These are phyloP conservation scores for Paxillus involutus DNA, from an alignment of 768 basidiomycete species.

Conservation along the genomic window DNA sequence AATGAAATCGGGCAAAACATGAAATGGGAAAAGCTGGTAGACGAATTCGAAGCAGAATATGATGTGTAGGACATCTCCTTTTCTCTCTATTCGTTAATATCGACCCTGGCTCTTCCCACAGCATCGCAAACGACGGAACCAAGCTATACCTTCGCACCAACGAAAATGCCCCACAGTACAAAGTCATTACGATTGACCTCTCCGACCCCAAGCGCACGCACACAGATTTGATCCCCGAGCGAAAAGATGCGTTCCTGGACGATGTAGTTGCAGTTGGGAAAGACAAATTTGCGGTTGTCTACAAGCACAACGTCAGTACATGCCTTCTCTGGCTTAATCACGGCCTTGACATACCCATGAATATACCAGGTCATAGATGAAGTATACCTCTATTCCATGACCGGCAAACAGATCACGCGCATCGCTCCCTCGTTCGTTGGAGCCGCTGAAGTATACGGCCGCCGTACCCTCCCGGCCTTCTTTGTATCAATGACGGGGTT, in stretches of 20 bases:
- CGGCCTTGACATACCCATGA: constrained; percentile 3
- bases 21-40: constrained; percentile 69
- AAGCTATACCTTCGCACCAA: constrained; percentile 67
- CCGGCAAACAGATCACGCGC: constrained; percentile 52
- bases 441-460: constrained; percentile 49
- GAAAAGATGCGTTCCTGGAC: constrained; percentile 60
- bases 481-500: constrained; percentile 68
- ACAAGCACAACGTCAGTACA: constrained; percentile 67
- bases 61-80: constrained; percentile 45
- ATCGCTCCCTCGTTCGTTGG: constrained; percentile 71
- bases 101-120: constrained; percentile 24
- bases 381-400: constrained; percentile 64
- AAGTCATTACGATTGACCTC: constrained; percentile 64
- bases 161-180: constrained; percentile 62
- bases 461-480: constrained; percentile 56
- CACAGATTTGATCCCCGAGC: constrained; percentile 68
- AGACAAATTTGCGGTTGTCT: constrained; percentile 60
- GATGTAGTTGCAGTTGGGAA: constrained; percentile 46
- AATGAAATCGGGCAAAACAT: constrained; percentile 62
- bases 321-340: not conserved
- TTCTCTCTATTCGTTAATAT: constrained; percentile 1
- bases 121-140: constrained; percentile 64
- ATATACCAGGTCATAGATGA: constrained; percentile 67
- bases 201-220: constrained; percentile 45
- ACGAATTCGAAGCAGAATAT: constrained; percentile 70